phyloP scores from a whole-genome alignment of 2,329 filamentous ascomycete genomes.

The Aspergillus piperis region DNA sequence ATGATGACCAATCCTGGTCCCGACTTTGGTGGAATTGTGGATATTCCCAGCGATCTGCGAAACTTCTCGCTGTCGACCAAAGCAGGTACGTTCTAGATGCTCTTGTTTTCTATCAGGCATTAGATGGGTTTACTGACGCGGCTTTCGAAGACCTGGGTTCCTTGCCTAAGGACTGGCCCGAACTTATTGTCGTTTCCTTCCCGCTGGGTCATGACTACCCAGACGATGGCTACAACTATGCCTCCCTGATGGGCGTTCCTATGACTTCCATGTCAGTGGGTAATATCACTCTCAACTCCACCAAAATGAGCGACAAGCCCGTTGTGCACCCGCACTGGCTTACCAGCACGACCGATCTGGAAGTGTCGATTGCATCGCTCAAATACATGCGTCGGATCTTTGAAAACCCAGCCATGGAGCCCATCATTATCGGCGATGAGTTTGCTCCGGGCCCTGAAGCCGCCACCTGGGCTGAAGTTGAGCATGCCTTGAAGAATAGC shows the following conservation, averaged over 20 bases:
- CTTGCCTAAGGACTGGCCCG: background rate
- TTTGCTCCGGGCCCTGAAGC: background rate
- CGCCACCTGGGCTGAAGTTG: background rate
- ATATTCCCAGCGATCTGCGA: background rate
- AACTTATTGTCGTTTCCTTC: background rate
- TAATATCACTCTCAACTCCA: background rate
- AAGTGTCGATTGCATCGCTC: background rate
- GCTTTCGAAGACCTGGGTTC: background rate
- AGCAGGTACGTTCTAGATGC: background rate
- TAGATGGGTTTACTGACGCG: background rate
- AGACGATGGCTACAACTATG: background rate
- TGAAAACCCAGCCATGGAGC: background rate
- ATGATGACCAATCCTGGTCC: background rate
- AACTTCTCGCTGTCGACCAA: background rate
- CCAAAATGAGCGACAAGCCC: background rate
- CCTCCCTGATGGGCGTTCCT: background rate
- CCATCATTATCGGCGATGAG: background rate
- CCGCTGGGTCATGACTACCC: background rate
- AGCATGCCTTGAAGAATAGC: background rate
- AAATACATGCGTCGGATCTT: background rate
- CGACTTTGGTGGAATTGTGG: background rate
- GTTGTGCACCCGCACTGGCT: background rate
- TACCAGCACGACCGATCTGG: background rate
- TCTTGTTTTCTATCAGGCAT: background rate
- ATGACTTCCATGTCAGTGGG: background rate